A percentile compares a stretch with the other conserved stretches of the same genome.
Conservation (phyloP, 2,329 filamentous ascomycete genomes). For the Beauveria rudraprayagi region DNA sequence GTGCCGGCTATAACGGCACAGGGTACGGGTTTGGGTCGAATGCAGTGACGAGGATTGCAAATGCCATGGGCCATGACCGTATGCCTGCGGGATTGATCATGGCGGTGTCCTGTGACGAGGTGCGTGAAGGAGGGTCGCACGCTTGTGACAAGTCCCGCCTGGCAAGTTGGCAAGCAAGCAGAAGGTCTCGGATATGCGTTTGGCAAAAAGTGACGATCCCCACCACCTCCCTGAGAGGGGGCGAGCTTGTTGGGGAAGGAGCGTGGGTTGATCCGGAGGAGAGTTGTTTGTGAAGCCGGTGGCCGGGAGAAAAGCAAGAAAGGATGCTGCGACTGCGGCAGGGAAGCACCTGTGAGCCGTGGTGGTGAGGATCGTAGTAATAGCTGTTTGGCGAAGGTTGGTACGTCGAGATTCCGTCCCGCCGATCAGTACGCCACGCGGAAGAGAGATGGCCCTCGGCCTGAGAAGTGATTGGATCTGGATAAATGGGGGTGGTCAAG, state of each 20-base stretch:
- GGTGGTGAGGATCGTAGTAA: background rate
- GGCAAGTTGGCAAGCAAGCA: background rate
- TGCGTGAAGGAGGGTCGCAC: conserved; percentile 4
- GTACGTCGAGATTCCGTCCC: background rate
- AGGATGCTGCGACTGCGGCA: background rate
- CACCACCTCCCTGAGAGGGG: background rate
- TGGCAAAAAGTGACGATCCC: background rate
- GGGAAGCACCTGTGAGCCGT: background rate
- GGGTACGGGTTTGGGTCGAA: background rate
- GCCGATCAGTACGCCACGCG: background rate
- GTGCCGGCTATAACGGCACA: background rate
- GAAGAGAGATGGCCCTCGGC: background rate
- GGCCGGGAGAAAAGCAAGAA: no score
- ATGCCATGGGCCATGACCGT: background rate
- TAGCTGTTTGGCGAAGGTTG: background rate
- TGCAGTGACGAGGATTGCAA: background rate
- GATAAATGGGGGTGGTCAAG: background rate
- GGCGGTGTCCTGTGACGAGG: background rate
- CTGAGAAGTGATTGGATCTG: background rate
- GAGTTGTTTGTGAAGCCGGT: background rate
- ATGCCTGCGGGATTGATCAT: background rate
- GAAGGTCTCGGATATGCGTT: conserved; percentile 2
- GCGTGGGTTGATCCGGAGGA: background rate
- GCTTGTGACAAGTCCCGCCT: background rate
- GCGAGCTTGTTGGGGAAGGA: background rate